Evolutionary conservation across 169 alveolate species (phyloP).

Genomic region (Plasmodium inui): DNA sequence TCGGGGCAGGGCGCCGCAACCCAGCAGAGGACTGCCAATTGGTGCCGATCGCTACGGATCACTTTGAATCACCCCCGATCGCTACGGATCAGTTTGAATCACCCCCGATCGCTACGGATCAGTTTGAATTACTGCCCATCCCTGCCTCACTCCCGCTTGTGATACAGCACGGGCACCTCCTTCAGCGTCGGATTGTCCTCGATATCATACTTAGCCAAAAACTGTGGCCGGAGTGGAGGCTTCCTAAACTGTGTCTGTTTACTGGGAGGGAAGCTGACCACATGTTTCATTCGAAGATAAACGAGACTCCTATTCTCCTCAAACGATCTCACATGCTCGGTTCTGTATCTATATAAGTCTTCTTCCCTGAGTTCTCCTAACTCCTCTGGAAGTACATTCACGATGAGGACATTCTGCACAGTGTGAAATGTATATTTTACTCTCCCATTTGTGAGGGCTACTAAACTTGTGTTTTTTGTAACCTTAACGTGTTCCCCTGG

Average conservation of each 20-base stretch:
- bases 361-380: constrained; percentile 87
- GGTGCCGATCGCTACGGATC: no score
- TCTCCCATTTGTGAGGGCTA: constrained; percentile 86
- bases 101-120: no score
- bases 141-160: constrained; percentile 31
- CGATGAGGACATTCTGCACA: constrained; percentile 82
- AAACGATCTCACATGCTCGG: constrained; percentile 88
- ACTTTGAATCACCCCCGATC: no score
- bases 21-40: no score
- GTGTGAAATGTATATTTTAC: constrained; percentile 90
- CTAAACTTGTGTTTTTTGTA: constrained; percentile 82
- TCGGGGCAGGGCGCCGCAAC: no score
- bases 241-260: constrained; percentile 70
- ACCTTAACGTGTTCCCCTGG: constrained; percentile 89
- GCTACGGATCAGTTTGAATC: no score
- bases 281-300: constrained; percentile 85
- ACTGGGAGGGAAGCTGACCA: constrained; percentile 75
- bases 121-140: no score
- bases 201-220: constrained; percentile 80
- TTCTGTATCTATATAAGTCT: constrained; percentile 91
- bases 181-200: constrained; percentile 88
- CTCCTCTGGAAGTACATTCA: constrained; percentile 90
- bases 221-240: constrained; percentile 88
- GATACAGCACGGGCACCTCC: constrained; percentile 74
- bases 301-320: constrained; percentile 89